Conservation (phyloP, 805 yeast species). For the Wickerhamiella australiensis region DNA sequence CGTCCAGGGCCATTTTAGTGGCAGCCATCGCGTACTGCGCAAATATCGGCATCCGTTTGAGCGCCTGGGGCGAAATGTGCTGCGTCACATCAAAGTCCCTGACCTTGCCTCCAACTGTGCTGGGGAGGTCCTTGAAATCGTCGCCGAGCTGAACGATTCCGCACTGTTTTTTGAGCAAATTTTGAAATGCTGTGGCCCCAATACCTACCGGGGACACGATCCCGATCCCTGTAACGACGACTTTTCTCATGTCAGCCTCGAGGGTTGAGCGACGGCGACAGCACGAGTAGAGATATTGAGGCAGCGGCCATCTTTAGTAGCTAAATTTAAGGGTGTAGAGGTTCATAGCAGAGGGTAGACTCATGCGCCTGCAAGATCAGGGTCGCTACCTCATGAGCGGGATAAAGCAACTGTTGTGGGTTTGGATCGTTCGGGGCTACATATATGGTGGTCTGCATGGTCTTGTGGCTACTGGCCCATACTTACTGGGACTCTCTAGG, state of each 20-base stretch:
- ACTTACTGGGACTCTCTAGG: too few relatives aligned
- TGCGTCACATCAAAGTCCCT: slow-evolving; percentile 49
- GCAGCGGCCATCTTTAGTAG: too few relatives aligned
- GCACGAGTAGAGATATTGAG: too few relatives aligned
- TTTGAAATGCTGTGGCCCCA: slow-evolving; percentile 35
- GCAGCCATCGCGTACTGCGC: slow-evolving; percentile 72
- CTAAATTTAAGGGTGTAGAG: too few relatives aligned
- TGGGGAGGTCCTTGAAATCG: slow-evolving; percentile 44
- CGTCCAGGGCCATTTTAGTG: slow-evolving; percentile 60
- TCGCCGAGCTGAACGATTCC: slow-evolving; percentile 34
- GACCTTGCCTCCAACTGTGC: slow-evolving; percentile 64
- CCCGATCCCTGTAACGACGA: slow-evolving; percentile 89
- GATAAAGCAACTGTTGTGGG: too few relatives aligned
- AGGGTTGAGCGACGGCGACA: too few relatives aligned
- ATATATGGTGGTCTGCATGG: too few relatives aligned
- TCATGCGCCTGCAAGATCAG: too few relatives aligned
- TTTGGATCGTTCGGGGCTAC: too few relatives aligned
- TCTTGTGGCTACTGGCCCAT: too few relatives aligned
- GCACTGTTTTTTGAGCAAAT: slow-evolving; percentile 26
- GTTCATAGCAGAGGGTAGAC: too few relatives aligned
- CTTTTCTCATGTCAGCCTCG: slow-evolving; percentile 33
- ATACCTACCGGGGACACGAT: slow-evolving; percentile 76
- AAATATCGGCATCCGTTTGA: slow-evolving; percentile 55
- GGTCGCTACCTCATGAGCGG: too few relatives aligned
- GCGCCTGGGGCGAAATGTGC: slow-evolving; percentile 38